Percentiles rank a stretch among this genome's conserved stretches.
phyloP scores from a whole-genome alignment of 257 asterid species.

The Solanum bukasovii region DNA sequence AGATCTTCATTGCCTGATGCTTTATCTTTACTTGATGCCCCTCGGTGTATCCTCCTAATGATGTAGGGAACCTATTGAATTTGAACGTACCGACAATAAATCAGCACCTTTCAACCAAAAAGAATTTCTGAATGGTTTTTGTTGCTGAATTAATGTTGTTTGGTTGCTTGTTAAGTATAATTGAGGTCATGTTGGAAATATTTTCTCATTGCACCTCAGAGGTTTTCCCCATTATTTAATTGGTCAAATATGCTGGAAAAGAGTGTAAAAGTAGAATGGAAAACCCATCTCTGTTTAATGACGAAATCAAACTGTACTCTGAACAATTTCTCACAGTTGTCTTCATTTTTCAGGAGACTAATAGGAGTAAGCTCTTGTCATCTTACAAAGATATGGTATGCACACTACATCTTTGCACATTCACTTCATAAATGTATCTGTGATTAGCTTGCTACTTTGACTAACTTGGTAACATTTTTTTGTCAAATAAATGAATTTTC shows the following conservation, averaged over 20 bases:
- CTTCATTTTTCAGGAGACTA: constrained; percentile 34
- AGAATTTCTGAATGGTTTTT: background rate
- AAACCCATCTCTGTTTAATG: background rate
- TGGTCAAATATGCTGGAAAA: background rate
- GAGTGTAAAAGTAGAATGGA: background rate
- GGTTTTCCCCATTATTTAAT: background rate
- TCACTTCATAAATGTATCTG: background rate
- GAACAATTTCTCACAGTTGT: background rate
- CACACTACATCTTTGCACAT: background rate
- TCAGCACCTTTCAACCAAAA: background rate
- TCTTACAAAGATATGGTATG: constrained; percentile 66
- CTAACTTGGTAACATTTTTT: background rate
- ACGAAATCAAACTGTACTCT: background rate
- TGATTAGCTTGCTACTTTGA: background rate
- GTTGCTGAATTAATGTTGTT: background rate
- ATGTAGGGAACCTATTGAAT: background rate
- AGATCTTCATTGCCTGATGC: background rate
- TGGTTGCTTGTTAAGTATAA: background rate
- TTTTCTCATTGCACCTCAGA: background rate
- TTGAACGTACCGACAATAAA: background rate
- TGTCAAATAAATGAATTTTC: background rate
- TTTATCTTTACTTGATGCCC: background rate
- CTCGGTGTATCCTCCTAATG: background rate
- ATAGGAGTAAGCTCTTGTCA: constrained; percentile 39
- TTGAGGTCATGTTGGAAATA: background rate